Percentiles rank a stretch among this genome's conserved stretches.
Conservation (phyloP, 2,329 filamentous ascomycete species). For the Arthrocladium fulminans region DNA sequence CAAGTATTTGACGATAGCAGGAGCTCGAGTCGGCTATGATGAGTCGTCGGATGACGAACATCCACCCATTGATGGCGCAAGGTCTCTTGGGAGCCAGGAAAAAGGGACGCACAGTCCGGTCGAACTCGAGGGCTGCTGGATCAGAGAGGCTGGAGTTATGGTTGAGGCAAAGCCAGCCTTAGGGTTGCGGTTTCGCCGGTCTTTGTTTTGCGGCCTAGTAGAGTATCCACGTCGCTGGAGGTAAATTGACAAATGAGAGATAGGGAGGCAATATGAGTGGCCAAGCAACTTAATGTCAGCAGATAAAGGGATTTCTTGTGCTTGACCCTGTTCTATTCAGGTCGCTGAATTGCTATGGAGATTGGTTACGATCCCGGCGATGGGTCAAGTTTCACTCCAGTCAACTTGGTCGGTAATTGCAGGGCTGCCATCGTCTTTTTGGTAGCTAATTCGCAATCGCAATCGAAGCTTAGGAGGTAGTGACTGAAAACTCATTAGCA, state of each 20-base stretch:
- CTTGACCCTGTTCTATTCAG: background rate
- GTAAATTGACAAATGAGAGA: too few relatives aligned
- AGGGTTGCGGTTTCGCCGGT: background rate
- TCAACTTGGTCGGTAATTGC: constrained; percentile 81
- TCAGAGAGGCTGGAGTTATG: background rate
- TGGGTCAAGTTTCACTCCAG: constrained; percentile 67
- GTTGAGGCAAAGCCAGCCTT: background rate
- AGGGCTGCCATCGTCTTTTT: constrained; percentile 58
- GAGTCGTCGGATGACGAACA: background rate
- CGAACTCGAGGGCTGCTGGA: background rate
- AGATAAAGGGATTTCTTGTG: background rate
- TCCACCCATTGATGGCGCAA: background rate
- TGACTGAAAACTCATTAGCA: constrained; percentile 45
- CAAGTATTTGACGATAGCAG: background rate
- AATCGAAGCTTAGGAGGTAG: constrained; percentile 62
- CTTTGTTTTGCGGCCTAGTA: too few relatives aligned
- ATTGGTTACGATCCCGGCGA: background rate
- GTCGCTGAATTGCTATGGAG: background rate
- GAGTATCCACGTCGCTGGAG: too few relatives aligned
- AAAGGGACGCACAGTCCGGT: background rate
- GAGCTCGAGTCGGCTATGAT: background rate
- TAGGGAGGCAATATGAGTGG: too few relatives aligned
- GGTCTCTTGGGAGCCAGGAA: background rate
- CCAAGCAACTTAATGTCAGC: too few relatives aligned
- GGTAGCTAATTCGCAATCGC: constrained; percentile 74